phyloP scores from a whole-genome alignment of 2,329 filamentous ascomycete genomes.

The Aspergillus sp. region DNA sequence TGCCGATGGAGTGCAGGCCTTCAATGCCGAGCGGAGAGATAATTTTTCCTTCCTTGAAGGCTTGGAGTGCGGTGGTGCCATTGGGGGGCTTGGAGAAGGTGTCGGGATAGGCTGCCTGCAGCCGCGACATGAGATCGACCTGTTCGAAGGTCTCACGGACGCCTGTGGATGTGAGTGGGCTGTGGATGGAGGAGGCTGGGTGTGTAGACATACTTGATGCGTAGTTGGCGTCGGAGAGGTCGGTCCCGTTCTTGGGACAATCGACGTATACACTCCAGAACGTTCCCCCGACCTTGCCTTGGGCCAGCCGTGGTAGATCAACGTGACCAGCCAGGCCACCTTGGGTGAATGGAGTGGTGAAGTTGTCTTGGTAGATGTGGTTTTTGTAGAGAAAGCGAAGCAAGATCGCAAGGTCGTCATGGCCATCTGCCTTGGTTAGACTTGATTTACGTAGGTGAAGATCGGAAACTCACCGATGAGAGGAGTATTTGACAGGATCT shows the following conservation, averaged over 20 bases:
- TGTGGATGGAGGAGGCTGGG: background rate
- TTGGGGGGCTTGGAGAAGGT: slow-evolving; percentile 58
- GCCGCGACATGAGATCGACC: slow-evolving; percentile 34
- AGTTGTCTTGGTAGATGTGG: slow-evolving; percentile 71
- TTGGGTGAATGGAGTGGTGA: slow-evolving; percentile 70
- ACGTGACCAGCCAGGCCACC: slow-evolving; percentile 69
- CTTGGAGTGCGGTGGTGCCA: slow-evolving; percentile 59
- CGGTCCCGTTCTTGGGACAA: slow-evolving; percentile 68
- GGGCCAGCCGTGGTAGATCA: slow-evolving; percentile 71
- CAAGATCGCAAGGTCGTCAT: slow-evolving; percentile 80
- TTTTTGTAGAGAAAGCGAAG: slow-evolving; percentile 68
- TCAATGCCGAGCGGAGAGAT: slow-evolving; percentile 80
- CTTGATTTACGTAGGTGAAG: background rate
- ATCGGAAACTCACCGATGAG: slow-evolving; percentile 43
- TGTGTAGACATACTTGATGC: slow-evolving; percentile 54
- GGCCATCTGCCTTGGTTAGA: slow-evolving; percentile 62
- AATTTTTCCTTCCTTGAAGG: slow-evolving; percentile 61
- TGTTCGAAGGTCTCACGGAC: slow-evolving; percentile 34
- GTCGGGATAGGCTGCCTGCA: slow-evolving; percentile 31
- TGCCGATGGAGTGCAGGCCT: slow-evolving; percentile 91
- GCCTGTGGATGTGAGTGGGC: slow-evolving; percentile 15
- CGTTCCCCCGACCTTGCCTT: slow-evolving; percentile 69
- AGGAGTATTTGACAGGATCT: slow-evolving; percentile 46
- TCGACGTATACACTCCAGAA: slow-evolving; percentile 88
- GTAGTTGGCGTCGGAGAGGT: slow-evolving; percentile 74